A percentile compares a stretch with the other conserved stretches of the same genome.
Evolutionary conservation across 2,329 filamentous ascomycete species (phyloP).

Genomic region (Microascus cirrosus): DNA sequence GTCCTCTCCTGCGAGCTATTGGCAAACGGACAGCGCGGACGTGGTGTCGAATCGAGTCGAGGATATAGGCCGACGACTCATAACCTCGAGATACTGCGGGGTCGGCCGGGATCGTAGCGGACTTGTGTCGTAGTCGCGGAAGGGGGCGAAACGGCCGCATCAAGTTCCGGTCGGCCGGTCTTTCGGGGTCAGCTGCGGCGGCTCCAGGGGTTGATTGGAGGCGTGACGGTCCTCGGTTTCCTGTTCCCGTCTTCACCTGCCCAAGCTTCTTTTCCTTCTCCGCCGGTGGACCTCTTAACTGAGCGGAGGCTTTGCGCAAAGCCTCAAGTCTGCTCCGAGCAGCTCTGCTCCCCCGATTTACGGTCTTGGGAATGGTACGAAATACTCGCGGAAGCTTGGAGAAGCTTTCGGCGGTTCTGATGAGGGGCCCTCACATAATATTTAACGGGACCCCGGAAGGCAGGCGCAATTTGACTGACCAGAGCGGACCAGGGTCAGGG

Average conservation of each 20-base stretch:
- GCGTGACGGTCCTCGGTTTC: neutral
- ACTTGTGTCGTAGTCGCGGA: neutral
- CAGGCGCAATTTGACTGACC: neutral
- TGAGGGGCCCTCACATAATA: constrained; percentile 1
- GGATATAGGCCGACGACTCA: neutral
- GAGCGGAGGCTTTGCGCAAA: neutral
- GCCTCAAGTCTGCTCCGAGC: neutral
- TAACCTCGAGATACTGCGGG: neutral
- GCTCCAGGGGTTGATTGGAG: neutral
- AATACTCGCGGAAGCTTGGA: constrained; percentile 1
- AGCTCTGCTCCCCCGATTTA: neutral
- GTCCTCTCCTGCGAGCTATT: neutral
- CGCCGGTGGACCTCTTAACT: neutral
- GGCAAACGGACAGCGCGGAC: neutral
- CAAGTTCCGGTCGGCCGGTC: neutral
- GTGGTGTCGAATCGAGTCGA: neutral
- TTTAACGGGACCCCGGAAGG: neutral
- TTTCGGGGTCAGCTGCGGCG: neutral
- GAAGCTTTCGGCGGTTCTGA: constrained; percentile 1
- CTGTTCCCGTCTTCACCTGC: neutral
- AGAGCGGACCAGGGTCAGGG: neutral
- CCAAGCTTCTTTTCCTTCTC: neutral
- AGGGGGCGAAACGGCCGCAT: neutral
- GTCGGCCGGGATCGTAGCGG: neutral
- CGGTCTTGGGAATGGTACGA: neutral